Evolutionary conservation across 495 filamentous ascomycete species (phyloP).

Genomic region (Copromyces sp.): DNA sequence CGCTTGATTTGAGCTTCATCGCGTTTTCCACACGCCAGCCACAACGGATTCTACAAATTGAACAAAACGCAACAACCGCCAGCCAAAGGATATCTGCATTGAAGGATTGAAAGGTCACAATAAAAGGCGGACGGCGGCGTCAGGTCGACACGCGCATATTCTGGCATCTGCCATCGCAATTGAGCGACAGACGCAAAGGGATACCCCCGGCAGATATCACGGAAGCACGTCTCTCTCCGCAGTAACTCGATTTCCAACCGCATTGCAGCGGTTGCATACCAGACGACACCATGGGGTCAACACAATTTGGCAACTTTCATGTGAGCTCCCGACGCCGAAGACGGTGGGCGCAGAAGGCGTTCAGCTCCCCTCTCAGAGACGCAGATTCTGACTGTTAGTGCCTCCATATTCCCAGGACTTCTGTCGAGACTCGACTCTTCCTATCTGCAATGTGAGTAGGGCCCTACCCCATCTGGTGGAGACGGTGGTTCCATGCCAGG

Average conservation of each 20-base stretch:
- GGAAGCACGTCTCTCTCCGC: neutral
- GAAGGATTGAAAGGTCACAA: neutral
- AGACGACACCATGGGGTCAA: constrained; percentile 42
- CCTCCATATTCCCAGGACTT: constrained; percentile 53
- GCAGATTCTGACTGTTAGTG: neutral
- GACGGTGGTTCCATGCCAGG: neutral
- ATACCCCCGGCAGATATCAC: neutral
- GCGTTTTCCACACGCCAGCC: neutral
- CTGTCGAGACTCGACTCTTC: constrained; percentile 91
- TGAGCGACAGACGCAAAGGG: neutral
- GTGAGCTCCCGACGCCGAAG: constrained; percentile 41
- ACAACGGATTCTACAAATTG: neutral
- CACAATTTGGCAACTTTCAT: constrained; percentile 84
- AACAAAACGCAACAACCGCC: neutral
- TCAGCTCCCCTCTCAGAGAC: neutral
- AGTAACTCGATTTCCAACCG: neutral
- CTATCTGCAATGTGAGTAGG: constrained; percentile 85
- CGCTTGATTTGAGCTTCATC: neutral
- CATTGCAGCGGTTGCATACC: constrained; percentile 15
- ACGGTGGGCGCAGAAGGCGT: neutral
- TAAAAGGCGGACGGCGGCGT: neutral
- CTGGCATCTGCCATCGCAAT: neutral
- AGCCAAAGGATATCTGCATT: neutral
- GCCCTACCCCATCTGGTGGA: constrained; percentile 1
- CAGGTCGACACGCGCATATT: neutral